A percentile compares a stretch with the other conserved stretches of the same genome.
phyloP scores from a whole-genome alignment of 345 rosid genomes.

The Aegle marmelos region DNA sequence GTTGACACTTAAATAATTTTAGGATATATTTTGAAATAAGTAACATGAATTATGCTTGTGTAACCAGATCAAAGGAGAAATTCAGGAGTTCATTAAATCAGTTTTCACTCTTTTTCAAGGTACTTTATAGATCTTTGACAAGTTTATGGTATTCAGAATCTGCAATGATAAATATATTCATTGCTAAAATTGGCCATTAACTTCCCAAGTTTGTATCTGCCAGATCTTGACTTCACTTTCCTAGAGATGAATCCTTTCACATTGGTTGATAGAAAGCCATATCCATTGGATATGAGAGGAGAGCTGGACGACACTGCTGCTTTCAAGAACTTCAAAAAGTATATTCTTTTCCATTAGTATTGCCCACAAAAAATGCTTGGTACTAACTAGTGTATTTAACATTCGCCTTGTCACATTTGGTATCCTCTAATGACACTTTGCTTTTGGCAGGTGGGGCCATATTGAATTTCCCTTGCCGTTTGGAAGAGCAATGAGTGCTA shows the following conservation, averaged over 20 bases:
- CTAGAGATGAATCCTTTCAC: constrained; percentile 99
- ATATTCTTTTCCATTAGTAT: constrained; percentile 15
- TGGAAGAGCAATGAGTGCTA: constrained; percentile 91
- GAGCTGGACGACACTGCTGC: constrained; percentile 98
- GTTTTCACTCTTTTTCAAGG: constrained; percentile 84
- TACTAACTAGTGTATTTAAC: not conserved
- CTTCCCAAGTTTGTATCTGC: not conserved
- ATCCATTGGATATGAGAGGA: constrained; percentile 98
- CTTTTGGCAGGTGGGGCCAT: constrained; percentile 72
- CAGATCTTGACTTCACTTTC: constrained; percentile 97
- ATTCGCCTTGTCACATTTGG: not conserved
- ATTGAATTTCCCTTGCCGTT: constrained; percentile 94
- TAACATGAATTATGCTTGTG: constrained; percentile 8
- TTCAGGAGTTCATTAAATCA: constrained; percentile 68
- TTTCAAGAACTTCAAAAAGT: constrained; percentile 97
- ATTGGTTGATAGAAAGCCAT: constrained; percentile 86
- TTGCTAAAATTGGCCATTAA: constrained; percentile 13
- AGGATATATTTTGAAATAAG: not conserved
- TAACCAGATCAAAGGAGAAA: constrained; percentile 57
- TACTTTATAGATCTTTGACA: constrained; percentile 14
- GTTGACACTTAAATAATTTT: not conserved
- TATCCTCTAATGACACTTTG: constrained; percentile 21
- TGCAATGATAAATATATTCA: not conserved
- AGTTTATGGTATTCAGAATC: not conserved
- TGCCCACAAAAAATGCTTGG: not conserved